A percentile compares a stretch with the other conserved stretches of the same genome.
These are phyloP conservation scores for Magnaporthiopsis poae DNA, from an alignment of 2,329 filamentous ascomycete species.

Conservation along the genomic window DNA sequence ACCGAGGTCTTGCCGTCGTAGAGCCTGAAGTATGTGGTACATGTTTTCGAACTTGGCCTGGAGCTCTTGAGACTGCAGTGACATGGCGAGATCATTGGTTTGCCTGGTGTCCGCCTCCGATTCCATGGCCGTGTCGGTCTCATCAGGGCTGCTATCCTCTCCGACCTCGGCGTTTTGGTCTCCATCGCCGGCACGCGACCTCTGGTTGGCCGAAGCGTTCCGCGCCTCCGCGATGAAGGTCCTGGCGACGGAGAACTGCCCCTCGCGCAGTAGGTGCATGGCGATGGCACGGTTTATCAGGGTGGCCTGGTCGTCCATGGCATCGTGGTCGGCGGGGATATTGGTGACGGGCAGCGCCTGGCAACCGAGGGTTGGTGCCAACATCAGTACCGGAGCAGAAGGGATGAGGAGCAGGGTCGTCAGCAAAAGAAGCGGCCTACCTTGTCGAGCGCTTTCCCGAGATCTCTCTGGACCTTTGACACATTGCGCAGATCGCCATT, in stretches of 20 bases:
- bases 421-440: constrained; percentile 30
- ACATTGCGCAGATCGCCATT: constrained; percentile 75
- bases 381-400: background rate
- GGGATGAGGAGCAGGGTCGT: constrained; percentile 9
- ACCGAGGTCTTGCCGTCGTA: constrained; percentile 63
- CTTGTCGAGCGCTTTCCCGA: constrained; percentile 76
- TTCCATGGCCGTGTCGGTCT: background rate
- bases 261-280: constrained; percentile 92
- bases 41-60: constrained; percentile 76
- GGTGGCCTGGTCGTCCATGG: constrained; percentile 61
- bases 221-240: constrained; percentile 69
- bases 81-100: constrained; percentile 22
- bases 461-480: constrained; percentile 71
- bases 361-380: constrained; percentile 8
- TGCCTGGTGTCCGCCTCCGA: constrained; percentile 6
- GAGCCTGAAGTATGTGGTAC: constrained; percentile 76
- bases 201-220: constrained; percentile 15
- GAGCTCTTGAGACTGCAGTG: constrained; percentile 56
- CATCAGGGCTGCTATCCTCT: background rate
- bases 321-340: constrained; percentile 70
- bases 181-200: background rate
- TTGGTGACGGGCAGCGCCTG: constrained; percentile 39
- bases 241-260: constrained; percentile 78
- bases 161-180: background rate
- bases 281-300: constrained; percentile 88